These are phyloP conservation scores for Ustulina deusta DNA, from an alignment of 2,329 filamentous ascomycete genomes.

Conservation along the genomic window DNA sequence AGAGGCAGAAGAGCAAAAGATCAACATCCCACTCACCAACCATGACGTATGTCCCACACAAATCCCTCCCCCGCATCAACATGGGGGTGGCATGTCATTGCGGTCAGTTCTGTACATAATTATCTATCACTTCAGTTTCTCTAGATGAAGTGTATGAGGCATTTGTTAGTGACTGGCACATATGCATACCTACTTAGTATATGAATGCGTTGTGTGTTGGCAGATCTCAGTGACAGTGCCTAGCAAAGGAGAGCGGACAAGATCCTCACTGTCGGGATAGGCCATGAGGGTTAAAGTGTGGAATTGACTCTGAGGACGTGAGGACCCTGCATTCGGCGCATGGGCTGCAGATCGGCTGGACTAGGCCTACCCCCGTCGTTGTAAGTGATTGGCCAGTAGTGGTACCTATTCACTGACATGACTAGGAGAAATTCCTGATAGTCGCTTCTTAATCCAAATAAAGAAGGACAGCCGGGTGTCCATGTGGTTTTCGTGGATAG, in stretches of 20 bases:
- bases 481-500: constrained; percentile 6
- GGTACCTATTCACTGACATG: constrained; percentile 1
- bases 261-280: constrained; percentile 18
- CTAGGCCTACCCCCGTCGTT: not conserved
- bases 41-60: constrained; percentile 32
- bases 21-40: constrained; percentile 28
- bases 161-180: constrained; percentile 14
- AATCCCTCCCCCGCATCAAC: constrained; percentile 22
- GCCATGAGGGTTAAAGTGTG: constrained; percentile 19
- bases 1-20: constrained; percentile 11
- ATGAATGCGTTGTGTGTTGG: constrained; percentile 3
- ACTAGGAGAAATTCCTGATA: constrained; percentile 24
- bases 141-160: not conserved
- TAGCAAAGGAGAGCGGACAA: not conserved
- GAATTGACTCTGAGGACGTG: constrained; percentile 20
- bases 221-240: constrained; percentile 5
- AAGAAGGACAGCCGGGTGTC: constrained; percentile 6
- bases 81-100: constrained; percentile 10
- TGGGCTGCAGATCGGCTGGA: constrained; percentile 27
- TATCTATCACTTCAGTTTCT: not conserved
- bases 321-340: constrained; percentile 36
- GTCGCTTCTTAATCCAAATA: constrained; percentile 17
- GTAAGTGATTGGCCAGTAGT: constrained; percentile 21
- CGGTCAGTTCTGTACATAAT: not conserved
- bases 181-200: constrained; percentile 14